Conservation (phyloP, 2,329 filamentous ascomycete species). For the Diaporthe capsici region DNA sequence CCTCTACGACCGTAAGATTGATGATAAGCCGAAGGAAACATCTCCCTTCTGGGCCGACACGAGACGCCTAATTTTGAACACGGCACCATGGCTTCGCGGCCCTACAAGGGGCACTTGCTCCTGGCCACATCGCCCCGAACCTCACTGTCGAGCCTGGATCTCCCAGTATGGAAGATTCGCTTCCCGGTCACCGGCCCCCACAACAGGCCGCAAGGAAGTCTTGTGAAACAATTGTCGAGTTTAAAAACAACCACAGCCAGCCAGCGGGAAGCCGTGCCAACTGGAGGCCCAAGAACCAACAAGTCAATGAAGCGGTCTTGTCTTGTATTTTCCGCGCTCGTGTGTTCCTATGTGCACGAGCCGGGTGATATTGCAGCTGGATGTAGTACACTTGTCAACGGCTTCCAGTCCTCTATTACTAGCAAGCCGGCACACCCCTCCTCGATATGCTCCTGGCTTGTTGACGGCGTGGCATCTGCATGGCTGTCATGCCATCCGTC, state of each 20-base stretch:
- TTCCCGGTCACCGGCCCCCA: slow-evolving; percentile 28
- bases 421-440: background rate
- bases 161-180: slow-evolving; percentile 25
- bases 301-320: slow-evolving; percentile 5
- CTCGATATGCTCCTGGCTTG: slow-evolving; percentile 15
- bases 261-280: background rate
- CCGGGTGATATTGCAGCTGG: slow-evolving; percentile 21
- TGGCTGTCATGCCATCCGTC: background rate
- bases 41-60: slow-evolving; percentile 5
- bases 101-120: background rate
- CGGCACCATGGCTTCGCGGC: background rate
- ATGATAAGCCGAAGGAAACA: background rate
- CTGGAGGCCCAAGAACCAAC: slow-evolving; percentile 8
- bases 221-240: slow-evolving; percentile 33
- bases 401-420: background rate
- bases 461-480: slow-evolving; percentile 29
- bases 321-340: background rate
- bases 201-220: slow-evolving; percentile 26
- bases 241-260: slow-evolving; percentile 25
- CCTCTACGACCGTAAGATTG: slow-evolving; percentile 14
- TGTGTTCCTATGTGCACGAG: slow-evolving; percentile 23
- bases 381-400: slow-evolving; percentile 12
- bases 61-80: slow-evolving; percentile 2
- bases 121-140: slow-evolving; percentile 5
- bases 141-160: slow-evolving; percentile 19